Evolutionary conservation across 78 protist genomes (phyloP), one percentile per base, ranked within the genome.

Genomic region (Chrysochromulina parva): DNA sequence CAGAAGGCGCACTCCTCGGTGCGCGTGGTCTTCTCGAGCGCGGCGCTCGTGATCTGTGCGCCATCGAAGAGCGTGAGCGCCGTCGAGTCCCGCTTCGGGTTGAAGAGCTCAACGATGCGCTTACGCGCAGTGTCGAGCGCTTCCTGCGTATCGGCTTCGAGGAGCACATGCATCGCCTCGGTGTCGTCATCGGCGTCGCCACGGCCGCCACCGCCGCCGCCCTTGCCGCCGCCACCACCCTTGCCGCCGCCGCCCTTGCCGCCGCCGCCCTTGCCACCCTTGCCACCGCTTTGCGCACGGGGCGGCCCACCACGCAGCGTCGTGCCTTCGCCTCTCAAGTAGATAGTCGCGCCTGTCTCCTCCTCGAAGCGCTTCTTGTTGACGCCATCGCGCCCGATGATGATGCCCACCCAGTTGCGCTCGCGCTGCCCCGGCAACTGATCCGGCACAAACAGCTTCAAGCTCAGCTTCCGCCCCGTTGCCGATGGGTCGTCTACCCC

Each of bases 1-100:
- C 78, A 69, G 17, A 69, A 69, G n/a, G 78, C 78, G 50, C 78
- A 69, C 50, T 69, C 78, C 50, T 69, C 78, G 50, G 28, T 69
- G 52, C 6, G 9, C 13, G 48, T n/a, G n/a, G 78, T 69, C 78
- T 69, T 69, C 17, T 5, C 52, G 50, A 69, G 6, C 78, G 78
- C 78, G 26, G 17, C 16, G 13, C 7, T 69, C 16, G 10, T 28
- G 52, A 69, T 28, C 78, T 69, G 78, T 50, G 38, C 48, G 7
- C 28, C 78, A 13, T 69, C 78, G 78, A 11, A 69, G 24, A 69
- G 38, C 14, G 50, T 13, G 50, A 69, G 78, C 14, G 78, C 28
- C 52, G 38, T 38, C 19, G 78, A 28, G 48, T 69, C 78, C 10
- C 71, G 26, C 20, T 3, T 6, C 7, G 78, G 78, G 24, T 28